phyloP scores from a whole-genome alignment of 1,284 basidiomycete species.

The Xerocomus amazonicus region DNA sequence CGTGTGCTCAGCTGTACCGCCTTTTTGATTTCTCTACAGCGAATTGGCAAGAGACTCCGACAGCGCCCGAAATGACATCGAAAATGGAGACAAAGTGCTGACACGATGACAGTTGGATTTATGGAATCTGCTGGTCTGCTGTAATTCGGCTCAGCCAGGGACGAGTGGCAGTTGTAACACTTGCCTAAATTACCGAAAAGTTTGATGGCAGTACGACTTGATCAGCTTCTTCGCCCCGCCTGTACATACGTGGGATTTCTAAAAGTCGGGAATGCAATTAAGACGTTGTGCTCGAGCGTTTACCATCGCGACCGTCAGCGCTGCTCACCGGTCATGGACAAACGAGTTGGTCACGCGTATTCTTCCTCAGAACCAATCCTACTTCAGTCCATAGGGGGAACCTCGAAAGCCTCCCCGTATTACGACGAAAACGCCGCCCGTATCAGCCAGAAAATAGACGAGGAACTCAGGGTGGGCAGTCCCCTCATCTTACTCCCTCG shows the following conservation, averaged over 20 bases:
- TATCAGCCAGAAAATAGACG: constrained; percentile 65
- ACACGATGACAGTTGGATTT: constrained; percentile 1
- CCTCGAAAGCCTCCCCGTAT: constrained; percentile 31
- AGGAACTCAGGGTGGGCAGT: constrained; percentile 57
- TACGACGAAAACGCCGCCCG: constrained; percentile 49
- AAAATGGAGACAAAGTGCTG: constrained; percentile 1
- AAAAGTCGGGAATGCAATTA: constrained; percentile 29
- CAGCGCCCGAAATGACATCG: background rate
- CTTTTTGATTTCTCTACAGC: constrained; percentile 14
- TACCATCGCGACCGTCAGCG: constrained; percentile 13
- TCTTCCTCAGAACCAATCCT: constrained; percentile 32
- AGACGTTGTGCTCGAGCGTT: constrained; percentile 20
- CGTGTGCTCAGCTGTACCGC: constrained; percentile 9
- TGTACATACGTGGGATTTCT: constrained; percentile 36
- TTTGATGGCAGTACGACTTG: constrained; percentile 29
- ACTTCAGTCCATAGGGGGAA: constrained; percentile 32
- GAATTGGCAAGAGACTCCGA: constrained; percentile 1
- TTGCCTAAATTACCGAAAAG: constrained; percentile 23
- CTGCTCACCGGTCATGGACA: constrained; percentile 24
- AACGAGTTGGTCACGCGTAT: constrained; percentile 29
- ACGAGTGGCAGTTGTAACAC: constrained; percentile 13
- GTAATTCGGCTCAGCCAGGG: constrained; percentile 19
- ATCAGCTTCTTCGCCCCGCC: constrained; percentile 36
- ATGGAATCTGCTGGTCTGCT: constrained; percentile 1
- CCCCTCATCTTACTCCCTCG: background rate